Evolutionary conservation across 2,329 filamentous ascomycete genomes (phyloP).

Genomic region (Cordyceps cateniannulata): DNA sequence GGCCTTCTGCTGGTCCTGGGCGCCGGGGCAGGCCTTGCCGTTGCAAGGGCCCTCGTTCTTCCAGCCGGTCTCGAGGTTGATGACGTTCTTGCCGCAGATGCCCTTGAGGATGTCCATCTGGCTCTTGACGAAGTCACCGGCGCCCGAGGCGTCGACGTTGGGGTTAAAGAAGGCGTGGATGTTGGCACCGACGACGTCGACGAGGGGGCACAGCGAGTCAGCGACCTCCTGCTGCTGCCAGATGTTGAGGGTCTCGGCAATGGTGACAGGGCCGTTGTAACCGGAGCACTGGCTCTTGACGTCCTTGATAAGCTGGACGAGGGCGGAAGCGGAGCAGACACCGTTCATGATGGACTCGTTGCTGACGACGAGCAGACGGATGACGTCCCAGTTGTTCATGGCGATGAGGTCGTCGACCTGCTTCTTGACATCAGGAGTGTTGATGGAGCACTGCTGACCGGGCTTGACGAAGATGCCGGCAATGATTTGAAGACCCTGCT

Average conservation of each 20-base stretch:
- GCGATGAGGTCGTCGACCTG: conserved; percentile 68
- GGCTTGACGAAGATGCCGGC: conserved; percentile 79
- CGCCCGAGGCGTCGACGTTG: conserved; percentile 52
- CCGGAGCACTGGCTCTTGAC: conserved; percentile 63
- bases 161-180: conserved; percentile 93
- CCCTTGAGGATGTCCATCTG: conserved; percentile 66
- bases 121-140: conserved; percentile 68
- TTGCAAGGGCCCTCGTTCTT: conserved; percentile 65
- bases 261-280: conserved; percentile 72
- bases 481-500: conserved; percentile 70
- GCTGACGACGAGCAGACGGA: conserved; percentile 77
- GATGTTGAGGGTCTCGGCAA: conserved; percentile 76
- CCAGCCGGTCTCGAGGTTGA: conserved; percentile 91
- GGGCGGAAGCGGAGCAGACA: conserved; percentile 55
- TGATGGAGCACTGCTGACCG: conserved; percentile 48
- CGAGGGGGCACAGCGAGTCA: conserved; percentile 57
- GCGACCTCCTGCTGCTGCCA: conserved; percentile 60
- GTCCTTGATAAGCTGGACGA: conserved; percentile 63
- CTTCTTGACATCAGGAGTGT: conserved; percentile 53
- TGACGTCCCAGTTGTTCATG: conserved; percentile 69
- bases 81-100: conserved; percentile 68
- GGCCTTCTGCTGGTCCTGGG: conserved; percentile 61
- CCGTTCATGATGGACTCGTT: conserved; percentile 85
- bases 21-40: conserved; percentile 64
- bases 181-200: conserved; percentile 80